Percentiles rank a stretch among this genome's conserved stretches.
phyloP scores from a whole-genome alignment of 345 rosid species.

The Lumnitzera littorea region DNA sequence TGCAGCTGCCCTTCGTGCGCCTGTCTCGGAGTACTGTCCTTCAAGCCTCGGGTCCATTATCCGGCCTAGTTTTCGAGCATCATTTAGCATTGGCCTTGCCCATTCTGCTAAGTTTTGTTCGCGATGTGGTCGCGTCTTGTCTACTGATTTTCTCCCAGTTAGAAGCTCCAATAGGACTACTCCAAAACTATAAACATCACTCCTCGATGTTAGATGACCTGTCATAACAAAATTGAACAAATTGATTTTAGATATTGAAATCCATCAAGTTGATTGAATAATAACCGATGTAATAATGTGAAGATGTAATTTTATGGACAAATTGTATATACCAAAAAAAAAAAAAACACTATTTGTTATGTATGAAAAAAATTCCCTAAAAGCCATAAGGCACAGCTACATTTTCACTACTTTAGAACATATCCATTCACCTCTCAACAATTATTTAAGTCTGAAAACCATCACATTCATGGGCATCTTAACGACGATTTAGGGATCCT shows the following conservation, averaged over 20 bases:
- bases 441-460: too few species aligned
- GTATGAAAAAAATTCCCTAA: too few species aligned
- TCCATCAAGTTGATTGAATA: too few species aligned
- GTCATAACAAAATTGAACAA: constrained; percentile 1
- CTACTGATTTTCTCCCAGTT: constrained; percentile 57
- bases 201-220: constrained; percentile 69
- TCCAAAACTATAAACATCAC: constrained; percentile 71
- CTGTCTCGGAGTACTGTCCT: constrained; percentile 81
- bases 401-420: too few species aligned
- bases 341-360: too few species aligned
- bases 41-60: constrained; percentile 90
- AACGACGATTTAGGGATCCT: not conserved
- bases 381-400: too few species aligned
- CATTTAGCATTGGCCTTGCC: constrained; percentile 68
- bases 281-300: too few species aligned
- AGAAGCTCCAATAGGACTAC: constrained; percentile 59
- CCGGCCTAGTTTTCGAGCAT: constrained; percentile 53
- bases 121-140: constrained; percentile 45
- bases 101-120: constrained; percentile 69
- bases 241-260: too few species aligned
- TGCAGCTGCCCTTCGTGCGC: constrained; percentile 72
- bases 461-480: too few species aligned
- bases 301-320: too few species aligned
- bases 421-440: too few species aligned
- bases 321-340: too few species aligned